phyloP scores from a whole-genome alignment of 768 basidiomycete species.

The Lentinula detonsa region DNA sequence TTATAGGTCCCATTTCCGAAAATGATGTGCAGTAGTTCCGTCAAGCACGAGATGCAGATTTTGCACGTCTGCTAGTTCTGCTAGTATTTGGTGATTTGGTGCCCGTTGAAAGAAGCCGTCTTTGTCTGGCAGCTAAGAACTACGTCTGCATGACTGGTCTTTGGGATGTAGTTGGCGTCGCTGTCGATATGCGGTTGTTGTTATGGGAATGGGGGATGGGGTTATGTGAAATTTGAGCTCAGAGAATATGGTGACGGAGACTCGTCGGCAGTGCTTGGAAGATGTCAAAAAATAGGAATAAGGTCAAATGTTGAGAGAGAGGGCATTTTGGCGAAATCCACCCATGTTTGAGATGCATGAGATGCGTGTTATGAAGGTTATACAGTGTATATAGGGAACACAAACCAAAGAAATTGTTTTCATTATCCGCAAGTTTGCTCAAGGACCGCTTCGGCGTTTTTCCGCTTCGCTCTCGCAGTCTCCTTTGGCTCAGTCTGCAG shows the following conservation, averaged over 20 bases:
- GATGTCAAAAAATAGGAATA: slow-evolving; percentile 63
- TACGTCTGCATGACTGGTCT: slow-evolving; percentile 55
- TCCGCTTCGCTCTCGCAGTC: slow-evolving; percentile 69
- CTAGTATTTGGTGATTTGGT: slow-evolving; percentile 31
- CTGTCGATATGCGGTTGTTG: slow-evolving; percentile 66
- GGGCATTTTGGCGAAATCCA: slow-evolving; percentile 72
- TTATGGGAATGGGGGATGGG: slow-evolving; percentile 33
- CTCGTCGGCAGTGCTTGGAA: slow-evolving; percentile 58
- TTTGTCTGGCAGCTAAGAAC: slow-evolving; percentile 60
- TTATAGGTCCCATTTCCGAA: slow-evolving; percentile 50
- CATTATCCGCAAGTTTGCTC: slow-evolving; percentile 3
- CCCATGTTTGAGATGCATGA: slow-evolving; percentile 29
- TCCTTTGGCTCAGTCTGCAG: slow-evolving; percentile 63
- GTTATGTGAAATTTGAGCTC: slow-evolving; percentile 38
- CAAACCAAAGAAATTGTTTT: slow-evolving; percentile 22
- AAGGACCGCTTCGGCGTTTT: slow-evolving; percentile 50
- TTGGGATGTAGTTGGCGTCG: slow-evolving; percentile 62
- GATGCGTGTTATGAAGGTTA: background rate
- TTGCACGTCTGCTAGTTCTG: slow-evolving; percentile 55
- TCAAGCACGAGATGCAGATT: slow-evolving; percentile 68
- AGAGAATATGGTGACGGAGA: slow-evolving; percentile 66
- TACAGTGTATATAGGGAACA: background rate
- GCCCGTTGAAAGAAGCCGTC: slow-evolving; percentile 51
- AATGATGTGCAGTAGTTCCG: slow-evolving; percentile 66
- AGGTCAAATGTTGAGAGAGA: slow-evolving; percentile 63